Conservation (phyloP, 305 asterid species). For the Andrographis paniculata region DNA sequence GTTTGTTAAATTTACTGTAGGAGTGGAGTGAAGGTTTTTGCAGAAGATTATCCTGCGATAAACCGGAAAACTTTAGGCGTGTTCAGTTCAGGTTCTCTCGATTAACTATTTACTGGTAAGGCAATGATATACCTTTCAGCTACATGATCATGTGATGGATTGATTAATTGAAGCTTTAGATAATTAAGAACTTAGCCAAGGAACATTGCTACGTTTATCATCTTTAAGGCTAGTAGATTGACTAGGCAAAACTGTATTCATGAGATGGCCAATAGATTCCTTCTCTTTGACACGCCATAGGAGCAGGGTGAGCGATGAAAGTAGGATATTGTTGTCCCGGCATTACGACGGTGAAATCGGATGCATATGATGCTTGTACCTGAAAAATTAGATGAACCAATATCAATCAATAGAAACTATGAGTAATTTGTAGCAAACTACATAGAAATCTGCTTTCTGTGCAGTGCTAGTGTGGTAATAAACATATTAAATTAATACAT, state of each 20-base stretch:
- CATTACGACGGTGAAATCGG: conserved; percentile 49
- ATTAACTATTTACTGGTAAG: not conserved
- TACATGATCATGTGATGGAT: not conserved
- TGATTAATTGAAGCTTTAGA: not conserved
- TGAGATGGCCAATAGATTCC: conserved; percentile 41
- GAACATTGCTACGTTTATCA: no score
- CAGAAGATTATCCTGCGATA: not conserved
- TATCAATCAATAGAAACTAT: not conserved
- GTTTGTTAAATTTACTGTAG: not conserved
- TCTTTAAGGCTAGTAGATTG: no score
- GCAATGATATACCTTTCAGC: not conserved
- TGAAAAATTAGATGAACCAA: conserved; percentile 17
- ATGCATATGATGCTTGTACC: conserved; percentile 32
- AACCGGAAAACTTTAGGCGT: not conserved
- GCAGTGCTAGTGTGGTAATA: no score
- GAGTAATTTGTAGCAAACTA: not conserved
- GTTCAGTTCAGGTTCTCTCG: not conserved
- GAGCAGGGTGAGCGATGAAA: conserved; percentile 60
- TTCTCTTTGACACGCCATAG: conserved; percentile 55
- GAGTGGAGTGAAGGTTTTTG: no score
- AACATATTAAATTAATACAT: no score
- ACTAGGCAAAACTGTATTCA: conserved; percentile 21
- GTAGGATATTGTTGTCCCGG: conserved; percentile 64
- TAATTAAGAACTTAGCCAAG: no score
- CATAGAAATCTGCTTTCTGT: no score